Evolutionary conservation across 1,139 yeast genomes (phyloP), one percentile per base, ranked within the genome.

Genomic region (Magnusiomyces suaveolens): DNA sequence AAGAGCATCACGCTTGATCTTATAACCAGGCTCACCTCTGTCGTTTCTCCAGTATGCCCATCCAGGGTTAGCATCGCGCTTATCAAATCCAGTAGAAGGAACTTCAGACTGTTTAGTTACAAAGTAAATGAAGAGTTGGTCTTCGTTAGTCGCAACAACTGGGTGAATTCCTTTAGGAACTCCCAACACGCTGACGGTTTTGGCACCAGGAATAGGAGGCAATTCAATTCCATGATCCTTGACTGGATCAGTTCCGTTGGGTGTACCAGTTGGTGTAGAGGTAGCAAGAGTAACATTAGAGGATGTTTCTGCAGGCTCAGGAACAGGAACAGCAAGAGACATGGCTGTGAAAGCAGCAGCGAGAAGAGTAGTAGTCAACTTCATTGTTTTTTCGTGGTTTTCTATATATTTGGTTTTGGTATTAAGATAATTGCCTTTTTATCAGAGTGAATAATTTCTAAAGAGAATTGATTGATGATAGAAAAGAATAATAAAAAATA

Each of bases 331-430:
- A 43, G 47, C 25, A 23, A 43, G 20, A 14, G 16, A 12, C 32
- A 24, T 43, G 25, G 3, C 20, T 12, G 12, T 29, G 33, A 29
- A 43, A 41, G 52, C 18, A 46, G 44, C 29, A 36, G 43, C 26
- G 46, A 39, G 16, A 26, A 32, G 38, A 50, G 43, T 3, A 43
- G 48, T 26, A 43, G 43, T 2, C 4, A 43, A 29, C n/a, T 50
- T 50, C 52, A 50, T 50, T 10, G 18, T n/a, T 38, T 38, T 38
- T 33, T 33, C 16, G 10, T 33, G 6, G 16, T 38, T 38, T 38
- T 38, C 18, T 38, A 3, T 14, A n/a, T 6, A 4, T 10, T 38
- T 38, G 18, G 18, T 18, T 21, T 38, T 18, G 12, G 6, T 38
- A 4, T 38, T 3, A 38, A 38, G 18, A 21, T 38, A 10, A 18